phyloP scores from a whole-genome alignment of 257 asterid genomes.

The Marsdenia floribunda region DNA sequence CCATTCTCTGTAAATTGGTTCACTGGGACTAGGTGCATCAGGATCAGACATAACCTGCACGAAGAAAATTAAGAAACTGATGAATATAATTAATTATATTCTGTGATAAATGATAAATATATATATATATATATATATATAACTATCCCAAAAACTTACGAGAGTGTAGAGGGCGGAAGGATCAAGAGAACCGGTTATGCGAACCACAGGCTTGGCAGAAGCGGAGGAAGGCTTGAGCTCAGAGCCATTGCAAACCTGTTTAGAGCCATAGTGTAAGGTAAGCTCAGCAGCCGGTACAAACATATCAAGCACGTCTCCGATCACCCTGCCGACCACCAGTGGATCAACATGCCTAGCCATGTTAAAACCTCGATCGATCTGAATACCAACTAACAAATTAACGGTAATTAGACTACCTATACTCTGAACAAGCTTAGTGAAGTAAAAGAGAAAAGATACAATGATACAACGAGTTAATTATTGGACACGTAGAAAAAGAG shows the following conservation, averaged over 20 bases:
- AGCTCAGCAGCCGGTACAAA: conserved; percentile 43
- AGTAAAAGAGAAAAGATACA: too few species aligned
- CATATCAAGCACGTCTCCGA: conserved; percentile 54
- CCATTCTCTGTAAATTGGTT: conserved; percentile 53
- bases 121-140: neutral
- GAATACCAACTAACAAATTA: too few species aligned
- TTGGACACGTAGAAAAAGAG: conserved; percentile 19
- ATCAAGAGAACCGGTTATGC: conserved; percentile 22
- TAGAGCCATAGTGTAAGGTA: conserved; percentile 27
- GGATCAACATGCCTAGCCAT: conserved; percentile 38
- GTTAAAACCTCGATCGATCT: neutral
- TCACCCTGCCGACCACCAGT: conserved; percentile 41
- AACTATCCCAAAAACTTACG: conserved; percentile 29
- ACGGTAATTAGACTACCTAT: too few species aligned
- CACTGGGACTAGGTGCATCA: conserved; percentile 57
- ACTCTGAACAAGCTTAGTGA: too few species aligned
- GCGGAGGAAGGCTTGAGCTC: conserved; percentile 33
- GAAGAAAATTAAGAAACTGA: neutral
- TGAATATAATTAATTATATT: neutral
- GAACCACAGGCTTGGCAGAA: conserved; percentile 36
- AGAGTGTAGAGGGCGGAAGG: conserved; percentile 39
- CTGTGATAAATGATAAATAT: too few species aligned
- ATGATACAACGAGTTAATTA: too few species aligned
- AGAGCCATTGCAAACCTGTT: conserved; percentile 26
- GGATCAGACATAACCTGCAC: conserved; percentile 55